Evolutionary conservation across 2,329 filamentous ascomycete genomes (phyloP), one percentile per base, ranked within the genome.

Genomic region (Thielaviopsis punctulata): DNA sequence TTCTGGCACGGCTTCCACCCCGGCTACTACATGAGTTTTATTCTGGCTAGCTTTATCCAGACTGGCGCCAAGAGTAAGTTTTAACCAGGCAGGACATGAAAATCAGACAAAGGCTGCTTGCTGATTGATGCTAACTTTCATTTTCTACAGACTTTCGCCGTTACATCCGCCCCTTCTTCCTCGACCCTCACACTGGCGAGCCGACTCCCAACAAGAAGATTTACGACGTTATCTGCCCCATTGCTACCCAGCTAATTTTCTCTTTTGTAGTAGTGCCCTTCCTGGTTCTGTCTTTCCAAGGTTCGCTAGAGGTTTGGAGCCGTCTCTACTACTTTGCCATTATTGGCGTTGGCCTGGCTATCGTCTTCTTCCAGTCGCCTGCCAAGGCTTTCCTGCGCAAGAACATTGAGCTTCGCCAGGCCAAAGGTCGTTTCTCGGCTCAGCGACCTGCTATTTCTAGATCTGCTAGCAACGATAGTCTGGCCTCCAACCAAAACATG

Each of bases 1-100:
- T 82, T 96, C 59, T 98, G 92, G 92, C 92, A 98, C 62, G 92
- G 92, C 25, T 98, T 98, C 67, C 93, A 94, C 59, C 90, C 92
- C 0, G 92, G 92, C 5, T 98, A 98, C 66, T 96, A 96, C 65
- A 68, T 98, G 56, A 76, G 84, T 4, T 98, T 98, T 61, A 69
- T 96, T 41, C 73, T 96, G 7, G 92, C 86, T 1, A 88, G 87
- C 56, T 85, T 98, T 58, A 77, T 95, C 25, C 92, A 98, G 64
- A 95, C 88, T 2, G 82, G 82, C 18, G 89, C 92, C 52, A 98
- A 98, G 72, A 88, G 89, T 95, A 72, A 64, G 49, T 52, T 24
- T 23, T 3, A 5, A 10, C 10, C 13, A 25, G 44, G 22, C n/a
- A n/a, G n/a, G n/a, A n/a, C n/a, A n/a, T n/a, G n/a, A n/a, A n/a